Evolutionary conservation across 2,329 filamentous ascomycete genomes (phyloP), one percentile per base, ranked within the genome.

Genomic region (Aspergillus sojae): DNA sequence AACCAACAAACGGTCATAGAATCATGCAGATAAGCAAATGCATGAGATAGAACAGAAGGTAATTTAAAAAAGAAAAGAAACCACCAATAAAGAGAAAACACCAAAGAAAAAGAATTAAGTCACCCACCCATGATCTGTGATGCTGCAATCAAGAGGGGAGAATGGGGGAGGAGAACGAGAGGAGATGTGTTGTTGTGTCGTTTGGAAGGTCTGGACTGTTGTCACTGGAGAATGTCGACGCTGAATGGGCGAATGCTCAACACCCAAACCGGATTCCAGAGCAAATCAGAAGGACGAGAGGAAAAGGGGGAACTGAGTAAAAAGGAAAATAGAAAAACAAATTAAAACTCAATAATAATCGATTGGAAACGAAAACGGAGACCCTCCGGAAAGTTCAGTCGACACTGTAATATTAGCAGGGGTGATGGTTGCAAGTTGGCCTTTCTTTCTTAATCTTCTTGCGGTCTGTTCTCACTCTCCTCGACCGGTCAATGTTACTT

Each of bases 61-160:
- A 71, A 76, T 19, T 9, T 9, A 3, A 67, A 62, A 62, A 60
- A 60, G 34, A 41, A 45, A 23, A 46, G 52, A 59, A 60, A 36
- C 50, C 19, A 41, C 39, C 39, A 63, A 57, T 62, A 62, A 57
- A 41, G 53, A 52, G 58, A 32, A 43, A 58, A 59, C 39, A 58
- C 46, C 55, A 50, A 61, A 48, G 56, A 61, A 46, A 48, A 30
- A 26, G 36, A 23, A 26, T 16, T 48, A 39, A 26, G 52, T 58
- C 63, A 69, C 67, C 56, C 66, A 70, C 68, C 68, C 68, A 70
- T 70, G 58, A 62, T 66, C 21, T 48, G 56, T 41, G 45, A 58
- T 58, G 58, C 50, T 55, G 52, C 32, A 55, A 39, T 55, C 52
- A 55, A 55, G 52, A 36, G 58, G 34, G 41, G 56, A 59, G 62